Base-by-base conservation (phyloP, 164 flowering plant genomes). In the Aristolochia contorta region DNA sequence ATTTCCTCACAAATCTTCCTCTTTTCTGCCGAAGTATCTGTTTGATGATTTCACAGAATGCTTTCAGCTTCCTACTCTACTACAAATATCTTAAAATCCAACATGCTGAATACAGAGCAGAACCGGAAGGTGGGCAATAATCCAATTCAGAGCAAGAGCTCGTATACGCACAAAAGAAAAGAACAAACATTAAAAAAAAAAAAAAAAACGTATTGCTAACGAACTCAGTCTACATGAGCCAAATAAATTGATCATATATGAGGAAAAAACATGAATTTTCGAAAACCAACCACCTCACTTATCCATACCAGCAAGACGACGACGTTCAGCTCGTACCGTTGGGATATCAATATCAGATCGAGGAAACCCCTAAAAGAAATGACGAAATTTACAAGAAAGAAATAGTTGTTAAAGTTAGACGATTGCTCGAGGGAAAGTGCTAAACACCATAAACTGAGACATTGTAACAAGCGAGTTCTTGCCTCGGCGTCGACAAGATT, bases 401-500 rank as follows among this genome's bases (percentile, higher is more conserved):
- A 32, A 7, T 55, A 24, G 15, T 55, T 55, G 37, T n/a, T 22
- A 2, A 14, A 37, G 37, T 0, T 6, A 54, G 7, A 22, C 43
- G 27, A 25, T 23, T 3, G 37, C 4, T 21, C 22, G 0, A 27
- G 55, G 27, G 12, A 33, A 37, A 12, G 53, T 25, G 43, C 4
- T 16, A 24, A 21, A 22, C 20, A 52, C 19, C 12, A 12, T 12
- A 12, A 23, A 52, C 7, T 9, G 16, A 24, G 15, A 16, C 53
- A 9, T 7, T 12, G 12, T 5, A 16, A 23, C 18, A 23, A 30
- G 13, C 18, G 46, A 63, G 32, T 15, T 12, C 53, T 59, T 46
- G 37, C 98, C 91, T 89, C 93, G 16, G 87, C 65, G 63, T 92
- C 96, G 54, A 83, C 65, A 68, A 92, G 96, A 66, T 74, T 87